Evolutionary conservation across 2,329 filamentous ascomycete genomes (phyloP), one percentile per base, ranked within the genome.

Genomic region (Chaetomiaceae sp.): DNA sequence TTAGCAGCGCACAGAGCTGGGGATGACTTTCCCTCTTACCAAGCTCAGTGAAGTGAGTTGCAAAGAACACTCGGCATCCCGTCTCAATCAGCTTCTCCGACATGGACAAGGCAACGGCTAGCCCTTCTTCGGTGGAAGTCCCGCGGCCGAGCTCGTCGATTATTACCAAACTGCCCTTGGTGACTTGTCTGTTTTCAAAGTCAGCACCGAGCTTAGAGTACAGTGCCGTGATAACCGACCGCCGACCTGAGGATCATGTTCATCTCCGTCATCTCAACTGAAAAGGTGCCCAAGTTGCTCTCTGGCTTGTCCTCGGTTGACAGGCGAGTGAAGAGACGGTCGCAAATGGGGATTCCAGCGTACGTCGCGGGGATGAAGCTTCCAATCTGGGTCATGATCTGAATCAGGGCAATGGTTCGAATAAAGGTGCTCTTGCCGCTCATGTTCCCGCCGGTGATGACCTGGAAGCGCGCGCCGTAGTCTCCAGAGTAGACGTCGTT

Each of bases 371-470:
- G 93, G 1, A 97, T 86, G 65, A 95, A 97, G 60, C 83, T 87
- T 3, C 91, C 92, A 45, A 96, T 83, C 62, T 99, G 93, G 0
- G 89, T 89, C 90, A 99, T 96, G 51, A 99, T 83, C 39, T 87
- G 82, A 63, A 95, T 81, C 27, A 99, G 72, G 0, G 92, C 88
- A 20, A 95, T 75, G 2, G 87, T 85, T 44, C 89, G 83, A 55
- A 97, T 96, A 63, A 96, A 97, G 0, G 91, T 99, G 57, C 87
- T 95, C 66, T 97, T 99, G 1, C 91, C 93, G 60, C 89, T 95
- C 93, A 99, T 99, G 61, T 99, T 99, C 66, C 89, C 95, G 3
- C 93, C 92, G 0, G 92, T 97, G 56, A 99, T 85, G 55, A 97
- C 86, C 58, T 97, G 91, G 62, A 96, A 95, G 1, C 91, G 82